Evolutionary conservation across 345 rosid genomes (phyloP).

Genomic region (Lumnitzera racemosa): DNA sequence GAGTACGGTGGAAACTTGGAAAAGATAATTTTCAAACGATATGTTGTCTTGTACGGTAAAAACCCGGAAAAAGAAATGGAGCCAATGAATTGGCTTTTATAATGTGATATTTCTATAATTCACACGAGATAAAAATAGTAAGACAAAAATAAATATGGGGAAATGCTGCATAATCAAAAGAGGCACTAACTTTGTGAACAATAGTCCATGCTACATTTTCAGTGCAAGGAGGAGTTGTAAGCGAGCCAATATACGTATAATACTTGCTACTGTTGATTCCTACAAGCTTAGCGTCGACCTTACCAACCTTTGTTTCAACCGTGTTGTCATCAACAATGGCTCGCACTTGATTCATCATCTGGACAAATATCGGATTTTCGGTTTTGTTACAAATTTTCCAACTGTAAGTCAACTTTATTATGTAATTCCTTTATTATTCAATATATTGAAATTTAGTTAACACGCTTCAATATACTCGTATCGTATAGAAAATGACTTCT

Average conservation of each 20-base stretch:
- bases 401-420: too few species aligned
- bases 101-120: too few species aligned
- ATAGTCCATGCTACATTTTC: constrained; percentile 70
- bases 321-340: constrained; percentile 18
- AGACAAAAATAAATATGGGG: too few species aligned
- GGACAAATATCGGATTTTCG: neutral
- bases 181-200: constrained; percentile 36
- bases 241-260: constrained; percentile 78
- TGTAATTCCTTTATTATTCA: neutral
- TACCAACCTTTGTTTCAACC: constrained; percentile 29
- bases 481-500: too few species aligned
- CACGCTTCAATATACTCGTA: too few species aligned
- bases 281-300: constrained; percentile 41
- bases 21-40: too few species aligned
- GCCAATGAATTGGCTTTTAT: too few species aligned
- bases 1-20: too few species aligned
- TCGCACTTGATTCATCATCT: constrained; percentile 38
- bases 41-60: too few species aligned
- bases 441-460: neutral
- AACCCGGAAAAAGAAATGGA: too few species aligned
- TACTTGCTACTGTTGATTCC: constrained; percentile 52
- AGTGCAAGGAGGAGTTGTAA: constrained; percentile 84
- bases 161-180: too few species aligned
- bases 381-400: too few species aligned
- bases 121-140: neutral